phyloP scores from a whole-genome alignment of 257 asterid genomes.

The Capsicum chinense region DNA sequence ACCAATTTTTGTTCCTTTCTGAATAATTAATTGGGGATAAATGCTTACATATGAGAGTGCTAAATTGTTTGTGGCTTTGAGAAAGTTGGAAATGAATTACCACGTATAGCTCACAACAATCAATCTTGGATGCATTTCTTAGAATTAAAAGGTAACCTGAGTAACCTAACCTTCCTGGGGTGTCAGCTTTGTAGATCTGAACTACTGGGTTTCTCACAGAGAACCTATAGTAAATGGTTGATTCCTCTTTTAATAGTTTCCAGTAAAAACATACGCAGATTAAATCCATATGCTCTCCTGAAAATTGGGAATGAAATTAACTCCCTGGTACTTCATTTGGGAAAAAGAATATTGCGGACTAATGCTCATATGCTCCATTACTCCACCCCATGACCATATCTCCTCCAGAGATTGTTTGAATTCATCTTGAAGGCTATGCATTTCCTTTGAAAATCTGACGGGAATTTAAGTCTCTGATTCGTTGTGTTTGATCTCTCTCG shows the following conservation, averaged over 20 bases:
- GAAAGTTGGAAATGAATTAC: constrained; percentile 16
- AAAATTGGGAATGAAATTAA: neutral
- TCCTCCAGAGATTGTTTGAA: neutral
- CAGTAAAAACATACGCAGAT: neutral
- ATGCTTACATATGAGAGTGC: neutral
- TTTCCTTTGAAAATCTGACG: neutral
- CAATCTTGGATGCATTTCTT: neutral
- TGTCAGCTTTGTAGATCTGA: neutral
- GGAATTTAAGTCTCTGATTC: constrained; percentile 4
- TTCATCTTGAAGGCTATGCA: constrained; percentile 18
- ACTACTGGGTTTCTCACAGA: neutral
- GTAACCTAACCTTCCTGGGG: neutral
- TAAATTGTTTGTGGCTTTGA: constrained; percentile 13
- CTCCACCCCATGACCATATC: neutral
- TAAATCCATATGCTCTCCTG: constrained; percentile 1
- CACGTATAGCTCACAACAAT: neutral
- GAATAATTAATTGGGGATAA: constrained; percentile 21
- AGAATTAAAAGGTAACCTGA: neutral
- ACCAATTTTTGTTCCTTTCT: neutral
- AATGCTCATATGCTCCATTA: constrained; percentile 31
- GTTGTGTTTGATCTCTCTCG: constrained; percentile 29
- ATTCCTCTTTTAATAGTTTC: neutral
- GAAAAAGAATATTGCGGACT: neutral
- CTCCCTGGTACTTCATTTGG: neutral
- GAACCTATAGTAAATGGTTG: neutral